Conservation (phyloP, 2,329 filamentous ascomycete species). For the Torrubiellomyces zombiae region DNA sequence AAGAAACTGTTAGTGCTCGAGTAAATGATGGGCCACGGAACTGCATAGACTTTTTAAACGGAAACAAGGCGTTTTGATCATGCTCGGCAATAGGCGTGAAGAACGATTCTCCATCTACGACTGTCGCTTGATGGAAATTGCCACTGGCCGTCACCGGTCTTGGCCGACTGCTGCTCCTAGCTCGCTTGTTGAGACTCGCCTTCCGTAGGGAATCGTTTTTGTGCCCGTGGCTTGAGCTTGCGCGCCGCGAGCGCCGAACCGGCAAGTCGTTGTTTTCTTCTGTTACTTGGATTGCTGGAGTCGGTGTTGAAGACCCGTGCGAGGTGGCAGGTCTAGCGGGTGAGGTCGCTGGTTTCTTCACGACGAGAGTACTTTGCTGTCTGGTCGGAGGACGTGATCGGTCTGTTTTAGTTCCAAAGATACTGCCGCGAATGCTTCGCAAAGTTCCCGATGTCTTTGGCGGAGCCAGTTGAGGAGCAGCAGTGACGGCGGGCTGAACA, state of each 20-base stretch:
- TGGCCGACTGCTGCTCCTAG: conserved; percentile 30
- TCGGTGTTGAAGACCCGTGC: conserved; percentile 26
- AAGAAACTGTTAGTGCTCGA: conserved; percentile 24
- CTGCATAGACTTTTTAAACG: conserved; percentile 21
- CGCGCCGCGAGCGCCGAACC: conserved; percentile 14
- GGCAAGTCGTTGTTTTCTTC: conserved; percentile 35
- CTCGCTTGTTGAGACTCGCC: conserved; percentile 35
- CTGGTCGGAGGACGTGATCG: conserved; percentile 26
- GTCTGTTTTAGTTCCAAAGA: conserved; percentile 49
- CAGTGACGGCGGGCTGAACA: conserved; percentile 27
- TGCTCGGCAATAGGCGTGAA: conserved; percentile 30
- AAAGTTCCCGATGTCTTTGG: conserved; percentile 59
- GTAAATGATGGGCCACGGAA: conserved; percentile 24
- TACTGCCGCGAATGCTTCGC: conserved; percentile 54
- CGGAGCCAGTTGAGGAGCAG: conserved; percentile 28
- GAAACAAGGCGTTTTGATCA: conserved; percentile 26
- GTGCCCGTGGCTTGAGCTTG: conserved; percentile 17
- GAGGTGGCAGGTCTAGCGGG: conserved; percentile 20
- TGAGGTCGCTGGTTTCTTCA: conserved; percentile 17
- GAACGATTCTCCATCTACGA: conserved; percentile 33
- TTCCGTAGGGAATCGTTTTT: conserved; percentile 31
- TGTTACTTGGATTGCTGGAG: conserved; percentile 64
- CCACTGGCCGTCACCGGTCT: conserved; percentile 27
- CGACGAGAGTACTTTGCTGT: conserved; percentile 17
- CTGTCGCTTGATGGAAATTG: conserved; percentile 19